phyloP scores from a whole-genome alignment of 179 eudicot species.

The Actinidia chinensis region DNA sequence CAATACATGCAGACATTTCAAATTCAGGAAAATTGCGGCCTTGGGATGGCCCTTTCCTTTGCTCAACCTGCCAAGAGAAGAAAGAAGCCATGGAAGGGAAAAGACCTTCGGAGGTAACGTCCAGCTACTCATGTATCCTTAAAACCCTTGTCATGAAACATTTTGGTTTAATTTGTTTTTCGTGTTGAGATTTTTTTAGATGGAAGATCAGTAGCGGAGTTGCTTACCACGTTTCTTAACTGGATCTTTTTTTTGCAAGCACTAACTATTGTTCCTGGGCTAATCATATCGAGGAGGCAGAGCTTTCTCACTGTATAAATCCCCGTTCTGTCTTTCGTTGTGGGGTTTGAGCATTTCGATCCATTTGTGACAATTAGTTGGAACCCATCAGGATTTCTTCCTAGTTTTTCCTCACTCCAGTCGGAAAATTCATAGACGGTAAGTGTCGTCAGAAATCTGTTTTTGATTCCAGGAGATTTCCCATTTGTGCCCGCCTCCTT shows the following conservation, averaged over 20 bases:
- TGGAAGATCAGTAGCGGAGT: conserved; percentile 67
- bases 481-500: conserved; percentile 15
- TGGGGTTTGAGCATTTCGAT: conserved; percentile 14
- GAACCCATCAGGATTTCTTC: not conserved
- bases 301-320: not conserved
- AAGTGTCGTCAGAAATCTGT: conserved; percentile 7
- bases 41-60: conserved; percentile 99
- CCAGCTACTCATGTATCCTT: not conserved
- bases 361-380: not conserved
- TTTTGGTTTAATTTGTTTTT: conserved; percentile 3
- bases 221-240: conserved; percentile 44
- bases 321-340: not conserved
- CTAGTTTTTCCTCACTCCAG: not conserved
- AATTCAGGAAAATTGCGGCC: conserved; percentile 61
- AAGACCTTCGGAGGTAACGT: conserved; percentile 87
- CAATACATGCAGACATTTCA: conserved; percentile 61
- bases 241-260: conserved; percentile 1
- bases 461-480: conserved; percentile 20
- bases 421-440: conserved; percentile 17
- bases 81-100: conserved; percentile 98
- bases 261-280: conserved; percentile 15
- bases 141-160: not conserved
- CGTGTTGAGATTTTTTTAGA: conserved; percentile 44
- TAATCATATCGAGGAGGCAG: conserved; percentile 24
- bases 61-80: conserved; percentile 86